Conservation (phyloP, 179 eudicot species). For the Silene noctiflora region DNA sequence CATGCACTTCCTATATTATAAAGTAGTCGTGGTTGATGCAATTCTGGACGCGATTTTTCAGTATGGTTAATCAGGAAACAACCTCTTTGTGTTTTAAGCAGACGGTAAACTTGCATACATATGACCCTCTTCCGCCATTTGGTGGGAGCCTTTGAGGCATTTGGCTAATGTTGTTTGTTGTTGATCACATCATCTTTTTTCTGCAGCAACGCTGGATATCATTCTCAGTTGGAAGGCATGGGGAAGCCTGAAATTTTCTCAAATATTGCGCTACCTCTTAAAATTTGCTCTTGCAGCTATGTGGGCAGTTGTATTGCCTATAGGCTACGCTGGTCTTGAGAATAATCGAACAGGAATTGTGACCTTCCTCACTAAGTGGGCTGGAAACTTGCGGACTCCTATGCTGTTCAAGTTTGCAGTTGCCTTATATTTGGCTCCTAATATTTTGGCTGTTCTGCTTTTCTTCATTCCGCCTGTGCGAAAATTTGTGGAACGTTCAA, state of each 20-base stretch:
- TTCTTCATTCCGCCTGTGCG: constrained; percentile 74
- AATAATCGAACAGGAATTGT: constrained; percentile 63
- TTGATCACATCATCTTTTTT: not conserved
- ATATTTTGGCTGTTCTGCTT: constrained; percentile 58
- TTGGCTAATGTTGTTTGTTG: not conserved
- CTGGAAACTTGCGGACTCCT: constrained; percentile 50
- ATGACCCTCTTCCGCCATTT: not conserved
- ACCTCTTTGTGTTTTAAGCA: not conserved
- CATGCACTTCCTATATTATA: not conserved
- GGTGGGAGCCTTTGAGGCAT: no score
- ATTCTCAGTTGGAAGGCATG: constrained; percentile 84
- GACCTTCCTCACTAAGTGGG: constrained; percentile 67
- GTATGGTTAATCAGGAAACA: not conserved
- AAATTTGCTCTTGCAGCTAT: constrained; percentile 69
- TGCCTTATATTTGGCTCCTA: constrained; percentile 79
- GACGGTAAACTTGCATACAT: not conserved
- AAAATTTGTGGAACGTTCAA: constrained; percentile 74
- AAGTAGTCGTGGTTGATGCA: not conserved
- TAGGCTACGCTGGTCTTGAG: constrained; percentile 61
- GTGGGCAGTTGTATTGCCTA: constrained; percentile 89
- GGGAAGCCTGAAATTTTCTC: constrained; percentile 81
- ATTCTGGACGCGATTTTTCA: not conserved
- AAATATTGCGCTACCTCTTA: constrained; percentile 76
- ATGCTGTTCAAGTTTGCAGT: constrained; percentile 59
- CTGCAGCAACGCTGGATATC: constrained; percentile 81